Evolutionary conservation across 192 early-diverging fungal genomes (phyloP).

Genomic region (Jimgerdemannia lactiflua): DNA sequence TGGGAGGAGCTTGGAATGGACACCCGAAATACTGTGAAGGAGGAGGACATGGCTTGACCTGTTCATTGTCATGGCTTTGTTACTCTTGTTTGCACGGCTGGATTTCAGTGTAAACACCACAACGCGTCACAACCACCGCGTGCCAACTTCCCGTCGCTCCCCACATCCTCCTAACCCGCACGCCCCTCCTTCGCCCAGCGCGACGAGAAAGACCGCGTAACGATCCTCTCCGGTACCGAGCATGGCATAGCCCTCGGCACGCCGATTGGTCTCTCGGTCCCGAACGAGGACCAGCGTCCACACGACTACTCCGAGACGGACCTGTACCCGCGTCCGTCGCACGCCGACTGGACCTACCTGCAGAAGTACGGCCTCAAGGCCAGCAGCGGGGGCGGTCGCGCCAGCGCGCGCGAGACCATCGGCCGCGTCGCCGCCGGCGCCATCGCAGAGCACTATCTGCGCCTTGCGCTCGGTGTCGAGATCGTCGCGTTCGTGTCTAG

Average conservation of each 20-base stretch:
- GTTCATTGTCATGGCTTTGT: not conserved
- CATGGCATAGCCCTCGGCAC: conserved; percentile 92
- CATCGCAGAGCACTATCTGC: conserved; percentile 97
- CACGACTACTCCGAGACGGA: conserved; percentile 97
- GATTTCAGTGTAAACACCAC: not conserved
- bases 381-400: conserved; percentile 89
- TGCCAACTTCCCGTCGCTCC: not conserved
- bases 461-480: conserved; percentile 77
- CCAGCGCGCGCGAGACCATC: conserved; percentile 95
- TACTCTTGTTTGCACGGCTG: not conserved
- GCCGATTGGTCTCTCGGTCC: conserved; percentile 89
- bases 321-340: conserved; percentile 92
- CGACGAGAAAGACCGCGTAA: conserved; percentile 93
- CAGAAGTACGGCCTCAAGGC: conserved; percentile 97
- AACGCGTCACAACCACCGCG: too few species aligned
- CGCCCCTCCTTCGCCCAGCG: conserved; percentile 43
- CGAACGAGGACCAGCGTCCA: conserved; percentile 95
- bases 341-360: conserved; percentile 98
- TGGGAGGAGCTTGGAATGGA: too few species aligned
- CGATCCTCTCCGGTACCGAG: conserved; percentile 93
- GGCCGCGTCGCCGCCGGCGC: conserved; percentile 95
- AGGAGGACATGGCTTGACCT: conserved; percentile 4
- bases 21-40: not conserved
- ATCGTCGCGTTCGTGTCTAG: conserved; percentile 94
- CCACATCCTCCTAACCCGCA: not conserved